Conservation (phyloP, 495 filamentous ascomycete species). For the Podospora appendiculata region DNA sequence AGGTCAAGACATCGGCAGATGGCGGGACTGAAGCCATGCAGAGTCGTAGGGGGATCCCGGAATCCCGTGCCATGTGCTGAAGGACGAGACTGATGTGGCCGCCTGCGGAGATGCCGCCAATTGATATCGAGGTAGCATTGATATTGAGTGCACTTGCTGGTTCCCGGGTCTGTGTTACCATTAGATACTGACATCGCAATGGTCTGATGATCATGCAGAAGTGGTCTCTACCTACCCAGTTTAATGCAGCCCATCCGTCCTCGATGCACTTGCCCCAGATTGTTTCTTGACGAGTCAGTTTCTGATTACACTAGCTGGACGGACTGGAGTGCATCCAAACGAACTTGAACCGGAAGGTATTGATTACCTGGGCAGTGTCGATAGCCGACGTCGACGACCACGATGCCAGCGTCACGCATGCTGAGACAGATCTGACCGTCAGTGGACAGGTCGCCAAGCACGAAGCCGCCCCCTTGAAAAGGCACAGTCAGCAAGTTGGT, state of each 20-base stretch:
- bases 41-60: constrained; percentile 32
- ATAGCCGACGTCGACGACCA: constrained; percentile 45
- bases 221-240: constrained; percentile 27
- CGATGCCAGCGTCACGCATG: constrained; percentile 34
- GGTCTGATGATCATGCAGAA: background rate
- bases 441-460: constrained; percentile 36
- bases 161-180: constrained; percentile 13
- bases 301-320: background rate
- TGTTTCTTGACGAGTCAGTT: constrained; percentile 18
- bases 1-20: constrained; percentile 29
- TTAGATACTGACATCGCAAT: background rate
- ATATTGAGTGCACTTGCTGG: constrained; percentile 32
- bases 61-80: constrained; percentile 43
- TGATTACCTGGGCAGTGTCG: constrained; percentile 37
- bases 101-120: constrained; percentile 45
- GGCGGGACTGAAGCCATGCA: constrained; percentile 36
- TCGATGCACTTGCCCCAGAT: constrained; percentile 39
- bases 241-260: constrained; percentile 38
- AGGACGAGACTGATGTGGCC: constrained; percentile 37
- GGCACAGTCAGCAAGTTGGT: background rate
- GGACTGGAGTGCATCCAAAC: too few relatives aligned
- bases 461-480: constrained; percentile 32
- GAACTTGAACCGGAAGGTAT: too few relatives aligned
- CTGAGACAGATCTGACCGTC: constrained; percentile 38
- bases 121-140: constrained; percentile 32